These are phyloP conservation scores for Solanum dulcamara DNA, from an alignment of 257 asterid genomes.

Conservation along the genomic window DNA sequence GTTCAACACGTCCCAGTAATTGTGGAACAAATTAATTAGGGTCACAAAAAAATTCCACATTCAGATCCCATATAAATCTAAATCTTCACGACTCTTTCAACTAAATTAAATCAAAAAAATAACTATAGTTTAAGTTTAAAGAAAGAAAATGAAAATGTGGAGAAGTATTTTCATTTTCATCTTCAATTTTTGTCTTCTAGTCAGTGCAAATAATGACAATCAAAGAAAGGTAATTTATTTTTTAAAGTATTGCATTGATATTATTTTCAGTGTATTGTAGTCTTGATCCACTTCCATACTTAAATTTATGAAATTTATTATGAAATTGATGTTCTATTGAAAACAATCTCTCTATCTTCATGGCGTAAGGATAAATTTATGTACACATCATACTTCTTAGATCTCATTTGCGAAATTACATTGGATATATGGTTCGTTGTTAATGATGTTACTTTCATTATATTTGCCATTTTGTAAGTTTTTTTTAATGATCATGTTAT, in stretches of 20 bases:
- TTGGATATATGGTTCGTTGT: not conserved
- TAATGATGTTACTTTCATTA: not conserved
- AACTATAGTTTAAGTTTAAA: not conserved
- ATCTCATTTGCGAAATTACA: not conserved
- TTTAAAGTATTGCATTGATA: not conserved
- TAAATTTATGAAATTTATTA: not conserved
- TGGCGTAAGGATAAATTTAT: not conserved
- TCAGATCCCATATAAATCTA: not conserved
- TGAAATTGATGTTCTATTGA: not conserved
- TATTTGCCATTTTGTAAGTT: not conserved
- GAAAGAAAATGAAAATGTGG: not conserved
- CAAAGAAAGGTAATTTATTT: not conserved
- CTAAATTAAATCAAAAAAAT: not conserved
- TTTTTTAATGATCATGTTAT: not conserved
- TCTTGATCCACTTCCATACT: not conserved
- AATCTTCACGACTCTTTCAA: not conserved
- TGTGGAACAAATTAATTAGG: not conserved
- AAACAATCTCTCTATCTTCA: not conserved
- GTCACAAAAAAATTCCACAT: not conserved
- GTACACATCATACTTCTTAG: accelerated
- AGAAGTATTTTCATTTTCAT: not conserved
- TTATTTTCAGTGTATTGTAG: not conserved
- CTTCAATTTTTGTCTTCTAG: not conserved
- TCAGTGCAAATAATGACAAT: not conserved
- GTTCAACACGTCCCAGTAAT: not conserved